Evolutionary conservation across 768 basidiomycete species (phyloP), one percentile per base, ranked within the genome.

Genomic region (Agrocybe praecox): DNA sequence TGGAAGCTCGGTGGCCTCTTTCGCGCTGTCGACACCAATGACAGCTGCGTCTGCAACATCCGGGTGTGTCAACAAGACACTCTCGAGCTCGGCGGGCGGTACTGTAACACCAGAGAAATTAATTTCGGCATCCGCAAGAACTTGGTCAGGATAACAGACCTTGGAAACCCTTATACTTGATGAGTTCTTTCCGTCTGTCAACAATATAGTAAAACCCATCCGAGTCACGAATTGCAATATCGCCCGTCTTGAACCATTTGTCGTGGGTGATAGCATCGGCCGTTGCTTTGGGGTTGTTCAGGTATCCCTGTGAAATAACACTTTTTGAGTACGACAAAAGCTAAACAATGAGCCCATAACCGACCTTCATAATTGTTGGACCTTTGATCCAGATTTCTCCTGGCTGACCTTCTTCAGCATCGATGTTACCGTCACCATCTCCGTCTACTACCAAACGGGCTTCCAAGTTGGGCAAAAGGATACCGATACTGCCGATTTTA

Each of bases 181-280:
- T 87, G 21, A 90, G 72, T 63, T 90, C 90, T 58, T 91, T 91
- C 46, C 80, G 76, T 32, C 92, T 74, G 62, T 92, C 89, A 2
- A 92, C 86, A 50, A 92, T 89, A 61, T 78, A 82, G 67, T 86
- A 91, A 66, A 79, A 90, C 0, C 92, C 94, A 0, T 92, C 85
- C 2, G 69, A 55, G 58, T 93, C 89, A 12, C 83, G 72, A 17
- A 79, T 68, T 1, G 82, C 89, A 49, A 96, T 82, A 68, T 96
- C 94, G 1, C 94, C 93, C 0, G 94, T 95, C 78, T 89, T 92
- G 75, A 94, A 87, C 92, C 92, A 97, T 2, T 84, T 80, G 48
- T 92, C 88, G 0, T 71, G 69, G 0, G 88, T 90, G 61, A 96
- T 87, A 6, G 86, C 72, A 14, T 85, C 80, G 21, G 75, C 72